A percentile compares a stretch with the other conserved stretches of the same genome.
phyloP scores from a whole-genome alignment of 2,329 filamentous ascomycete species.

The Cladosporium cucumerinum region DNA sequence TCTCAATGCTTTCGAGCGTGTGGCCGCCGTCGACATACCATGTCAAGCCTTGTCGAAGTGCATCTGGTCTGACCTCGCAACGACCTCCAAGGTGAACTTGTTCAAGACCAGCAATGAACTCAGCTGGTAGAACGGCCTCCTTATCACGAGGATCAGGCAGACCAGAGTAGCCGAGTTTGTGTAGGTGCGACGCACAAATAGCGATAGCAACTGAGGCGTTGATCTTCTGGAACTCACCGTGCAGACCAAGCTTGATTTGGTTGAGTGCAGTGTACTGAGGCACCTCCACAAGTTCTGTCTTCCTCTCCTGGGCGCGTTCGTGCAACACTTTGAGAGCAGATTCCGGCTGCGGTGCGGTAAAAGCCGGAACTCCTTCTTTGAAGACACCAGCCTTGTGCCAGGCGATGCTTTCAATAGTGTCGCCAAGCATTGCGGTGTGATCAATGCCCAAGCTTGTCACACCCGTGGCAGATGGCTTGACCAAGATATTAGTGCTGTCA shows the following conservation, averaged over 20 bases:
- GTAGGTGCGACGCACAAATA: constrained; percentile 58
- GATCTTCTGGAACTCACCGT: constrained; percentile 60
- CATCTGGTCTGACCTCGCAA: constrained; percentile 65
- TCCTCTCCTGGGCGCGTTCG: constrained; percentile 53
- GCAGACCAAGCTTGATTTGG: constrained; percentile 54
- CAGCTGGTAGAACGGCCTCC: constrained; percentile 51
- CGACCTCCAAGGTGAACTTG: constrained; percentile 69
- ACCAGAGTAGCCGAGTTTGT: constrained; percentile 40
- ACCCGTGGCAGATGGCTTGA: constrained; percentile 65
- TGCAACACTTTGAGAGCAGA: constrained; percentile 55
- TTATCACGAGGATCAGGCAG: constrained; percentile 41
- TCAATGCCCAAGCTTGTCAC: constrained; percentile 83
- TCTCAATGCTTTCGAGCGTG: constrained; percentile 75
- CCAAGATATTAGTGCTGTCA: constrained; percentile 84
- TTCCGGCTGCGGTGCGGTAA: constrained; percentile 58
- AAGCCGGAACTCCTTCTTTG: constrained; percentile 62
- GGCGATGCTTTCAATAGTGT: constrained; percentile 75
- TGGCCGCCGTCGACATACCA: constrained; percentile 91
- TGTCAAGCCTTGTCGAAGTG: constrained; percentile 48
- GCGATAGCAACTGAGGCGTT: constrained; percentile 62
- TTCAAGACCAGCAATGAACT: constrained; percentile 64
- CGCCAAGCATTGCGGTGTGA: constrained; percentile 75
- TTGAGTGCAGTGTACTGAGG: constrained; percentile 47
- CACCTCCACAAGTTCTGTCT: constrained; percentile 48
- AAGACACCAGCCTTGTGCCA: constrained; percentile 93